phyloP scores from a whole-genome alignment of 257 asterid genomes.

The Solanum medicagineum region DNA sequence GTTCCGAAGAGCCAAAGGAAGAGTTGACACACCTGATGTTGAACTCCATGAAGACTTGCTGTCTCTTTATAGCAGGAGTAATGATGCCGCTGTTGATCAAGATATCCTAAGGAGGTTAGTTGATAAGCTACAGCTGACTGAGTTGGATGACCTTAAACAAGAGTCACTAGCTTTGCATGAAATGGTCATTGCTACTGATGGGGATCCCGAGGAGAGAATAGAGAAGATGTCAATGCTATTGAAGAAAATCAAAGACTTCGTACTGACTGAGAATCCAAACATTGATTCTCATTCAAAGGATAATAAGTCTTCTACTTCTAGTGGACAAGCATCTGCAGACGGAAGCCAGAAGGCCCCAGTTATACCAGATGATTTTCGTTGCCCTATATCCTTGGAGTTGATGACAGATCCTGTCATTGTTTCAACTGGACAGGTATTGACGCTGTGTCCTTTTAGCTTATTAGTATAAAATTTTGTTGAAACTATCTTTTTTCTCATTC shows the following conservation, averaged over 20 bases:
- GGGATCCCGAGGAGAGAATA: conserved; percentile 82
- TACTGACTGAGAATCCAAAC: conserved; percentile 68
- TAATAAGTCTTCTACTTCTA: conserved; percentile 27
- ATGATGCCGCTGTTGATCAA: conserved; percentile 32
- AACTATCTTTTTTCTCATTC: not conserved
- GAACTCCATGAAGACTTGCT: conserved; percentile 74
- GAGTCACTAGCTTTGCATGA: conserved; percentile 98
- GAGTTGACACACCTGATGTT: conserved; percentile 62
- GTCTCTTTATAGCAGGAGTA: conserved; percentile 38
- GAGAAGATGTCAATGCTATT: conserved; percentile 94
- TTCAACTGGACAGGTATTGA: conserved; percentile 90
- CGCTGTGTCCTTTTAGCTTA: not conserved
- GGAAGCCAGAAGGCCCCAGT: conserved; percentile 43
- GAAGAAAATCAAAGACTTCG: conserved; percentile 91
- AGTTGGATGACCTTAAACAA: conserved; percentile 77
- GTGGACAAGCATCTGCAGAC: conserved; percentile 33
- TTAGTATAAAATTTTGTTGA: not conserved
- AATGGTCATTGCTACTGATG: conserved; percentile 80
- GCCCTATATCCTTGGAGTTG: conserved; percentile 93
- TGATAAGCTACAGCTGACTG: conserved; percentile 68
- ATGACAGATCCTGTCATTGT: conserved; percentile 98
- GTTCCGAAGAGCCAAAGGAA: conserved; percentile 94
- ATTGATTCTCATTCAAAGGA: conserved; percentile 28
- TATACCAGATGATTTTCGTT: conserved; percentile 95
- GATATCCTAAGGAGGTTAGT: conserved; percentile 52